Conservation (phyloP, 2,329 filamentous ascomycete genomes). For the Cryphonectria radicalis region DNA sequence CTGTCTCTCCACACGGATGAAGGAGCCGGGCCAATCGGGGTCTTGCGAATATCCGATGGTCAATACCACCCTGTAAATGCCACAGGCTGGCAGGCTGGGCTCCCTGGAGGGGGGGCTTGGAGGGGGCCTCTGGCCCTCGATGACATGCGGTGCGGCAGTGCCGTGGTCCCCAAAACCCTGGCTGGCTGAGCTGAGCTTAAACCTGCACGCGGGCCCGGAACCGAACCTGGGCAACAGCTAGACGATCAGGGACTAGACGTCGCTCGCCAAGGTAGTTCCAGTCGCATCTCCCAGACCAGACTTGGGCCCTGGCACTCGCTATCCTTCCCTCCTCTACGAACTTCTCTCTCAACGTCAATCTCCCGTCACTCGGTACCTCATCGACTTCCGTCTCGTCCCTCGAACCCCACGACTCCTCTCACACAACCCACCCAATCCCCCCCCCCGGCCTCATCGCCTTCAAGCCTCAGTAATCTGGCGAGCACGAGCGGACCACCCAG, state of each 20-base stretch:
- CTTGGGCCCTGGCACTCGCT: not conserved
- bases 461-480: not conserved
- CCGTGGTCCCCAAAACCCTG: not conserved
- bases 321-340: not conserved
- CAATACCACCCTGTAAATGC: not conserved
- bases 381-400: not conserved
- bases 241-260: not conserved
- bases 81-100: not conserved
- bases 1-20: not conserved
- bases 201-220: not conserved
- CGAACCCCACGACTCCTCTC: not conserved
- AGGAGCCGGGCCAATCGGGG: slow-evolving; percentile 14
- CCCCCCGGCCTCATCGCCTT: not conserved
- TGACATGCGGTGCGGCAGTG: not conserved
- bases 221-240: not conserved
- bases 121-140: not conserved
- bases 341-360: not conserved
- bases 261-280: not conserved
- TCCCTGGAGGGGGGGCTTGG: not conserved
- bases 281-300: not conserved
- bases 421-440: not conserved
- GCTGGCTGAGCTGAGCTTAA: not conserved
- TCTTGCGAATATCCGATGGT: slow-evolving; percentile 9
- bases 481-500: not conserved
- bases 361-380: not conserved